These are phyloP conservation scores for Whalleya microplaca DNA, from an alignment of 2,329 filamentous ascomycete species.

Conservation along the genomic window DNA sequence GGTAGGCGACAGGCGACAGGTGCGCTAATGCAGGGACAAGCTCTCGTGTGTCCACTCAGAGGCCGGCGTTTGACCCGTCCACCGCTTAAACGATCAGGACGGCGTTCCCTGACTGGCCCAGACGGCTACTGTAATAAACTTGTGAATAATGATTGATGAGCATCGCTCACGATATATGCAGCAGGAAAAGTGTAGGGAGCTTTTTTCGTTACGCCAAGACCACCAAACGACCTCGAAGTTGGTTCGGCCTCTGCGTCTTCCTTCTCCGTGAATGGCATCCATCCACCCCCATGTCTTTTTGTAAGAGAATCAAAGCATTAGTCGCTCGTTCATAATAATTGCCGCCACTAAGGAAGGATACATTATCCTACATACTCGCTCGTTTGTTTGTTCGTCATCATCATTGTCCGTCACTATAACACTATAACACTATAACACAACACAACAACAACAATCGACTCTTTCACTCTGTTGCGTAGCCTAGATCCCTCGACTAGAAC, in stretches of 20 bases:
- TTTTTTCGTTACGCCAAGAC: not conserved
- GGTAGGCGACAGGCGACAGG: not conserved
- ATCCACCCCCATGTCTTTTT: not conserved
- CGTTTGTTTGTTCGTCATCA: not conserved
- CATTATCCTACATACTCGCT: not conserved
- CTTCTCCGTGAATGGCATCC: too few species aligned
- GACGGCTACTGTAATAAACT: not conserved
- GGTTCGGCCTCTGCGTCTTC: too few species aligned
- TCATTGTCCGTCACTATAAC: not conserved
- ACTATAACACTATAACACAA: too few species aligned
- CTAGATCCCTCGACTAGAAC: slow-evolving; percentile 10
- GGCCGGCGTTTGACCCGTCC: slow-evolving; percentile 13
- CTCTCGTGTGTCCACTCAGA: slow-evolving; percentile 8
- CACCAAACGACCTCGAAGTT: too few species aligned
- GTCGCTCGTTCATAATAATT: not conserved
- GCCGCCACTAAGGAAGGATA: too few species aligned
- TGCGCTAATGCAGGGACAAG: slow-evolving; percentile 28
- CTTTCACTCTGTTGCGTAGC: too few species aligned
- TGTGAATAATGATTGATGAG: not conserved
- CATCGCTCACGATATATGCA: not conserved
- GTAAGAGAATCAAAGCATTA: not conserved
- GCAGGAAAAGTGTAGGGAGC: not conserved
- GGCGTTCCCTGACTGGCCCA: not conserved
- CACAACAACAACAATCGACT: not conserved
- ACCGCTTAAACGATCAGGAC: slow-evolving; percentile 11